Percentiles rank a stretch among this genome's conserved stretches.
phyloP scores from a whole-genome alignment of 352 stramenopile species.

The Saprolegnia parasitica region DNA sequence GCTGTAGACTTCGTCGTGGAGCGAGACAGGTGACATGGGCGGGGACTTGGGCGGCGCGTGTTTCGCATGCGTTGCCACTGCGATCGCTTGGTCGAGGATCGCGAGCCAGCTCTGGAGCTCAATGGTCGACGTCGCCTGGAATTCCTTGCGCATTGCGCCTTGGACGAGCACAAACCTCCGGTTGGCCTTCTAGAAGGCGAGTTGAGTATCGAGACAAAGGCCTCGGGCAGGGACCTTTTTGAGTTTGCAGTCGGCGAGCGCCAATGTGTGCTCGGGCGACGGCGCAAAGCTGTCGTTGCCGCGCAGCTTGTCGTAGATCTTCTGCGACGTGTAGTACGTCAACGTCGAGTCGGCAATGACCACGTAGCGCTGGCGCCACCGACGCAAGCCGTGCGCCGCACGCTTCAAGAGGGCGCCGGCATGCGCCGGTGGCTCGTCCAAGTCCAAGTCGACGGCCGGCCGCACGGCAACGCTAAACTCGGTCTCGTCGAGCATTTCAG shows the following conservation, averaged over 20 bases:
- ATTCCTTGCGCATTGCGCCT: neutral
- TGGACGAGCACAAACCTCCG: neutral
- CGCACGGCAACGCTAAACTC: neutral
- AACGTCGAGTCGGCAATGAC: neutral
- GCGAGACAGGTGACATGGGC: neutral
- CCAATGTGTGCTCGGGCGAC: neutral
- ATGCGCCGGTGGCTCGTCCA: neutral
- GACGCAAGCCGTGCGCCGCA: neutral
- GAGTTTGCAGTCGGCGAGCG: neutral
- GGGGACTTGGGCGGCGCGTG: neutral
- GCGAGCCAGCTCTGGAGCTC: conserved; percentile 18
- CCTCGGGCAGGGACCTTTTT: neutral
- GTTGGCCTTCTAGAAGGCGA: neutral
- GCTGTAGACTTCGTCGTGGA: conserved; percentile 53
- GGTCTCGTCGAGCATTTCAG: neutral
- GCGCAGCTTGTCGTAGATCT: neutral
- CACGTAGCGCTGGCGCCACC: neutral
- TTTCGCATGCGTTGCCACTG: neutral
- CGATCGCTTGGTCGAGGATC: neutral
- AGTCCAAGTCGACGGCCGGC: neutral
- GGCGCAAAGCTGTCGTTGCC: neutral
- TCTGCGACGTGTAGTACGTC: neutral
- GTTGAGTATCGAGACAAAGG: neutral
- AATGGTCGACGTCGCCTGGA: conserved; percentile 29
- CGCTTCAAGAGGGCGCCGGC: neutral